Evolutionary conservation across 2,329 filamentous ascomycete species (phyloP).

Genomic region (Zymoseptoria brevis): DNA sequence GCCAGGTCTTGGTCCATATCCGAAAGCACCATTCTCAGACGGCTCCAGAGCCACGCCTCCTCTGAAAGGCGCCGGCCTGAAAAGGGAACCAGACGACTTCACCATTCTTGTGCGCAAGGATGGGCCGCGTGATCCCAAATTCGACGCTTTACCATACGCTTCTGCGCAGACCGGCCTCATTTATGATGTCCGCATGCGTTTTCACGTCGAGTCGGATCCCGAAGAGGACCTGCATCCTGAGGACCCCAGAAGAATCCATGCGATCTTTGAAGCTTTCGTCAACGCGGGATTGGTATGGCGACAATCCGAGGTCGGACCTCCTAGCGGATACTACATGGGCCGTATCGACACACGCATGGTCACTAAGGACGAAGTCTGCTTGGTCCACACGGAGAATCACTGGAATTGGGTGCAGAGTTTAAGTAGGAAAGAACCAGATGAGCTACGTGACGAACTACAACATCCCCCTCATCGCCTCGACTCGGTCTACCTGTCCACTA

Average conservation of each 20-base stretch:
- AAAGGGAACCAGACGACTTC: slow-evolving; percentile 13
- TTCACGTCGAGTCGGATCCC: slow-evolving; percentile 67
- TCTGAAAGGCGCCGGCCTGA: slow-evolving; percentile 19
- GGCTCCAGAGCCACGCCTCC: slow-evolving; percentile 5
- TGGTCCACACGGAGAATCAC: slow-evolving; percentile 71
- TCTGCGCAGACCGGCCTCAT: slow-evolving; percentile 39
- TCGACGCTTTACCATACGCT: slow-evolving; percentile 30
- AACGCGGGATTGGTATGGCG: slow-evolving; percentile 58
- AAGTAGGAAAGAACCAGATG: slow-evolving; percentile 30
- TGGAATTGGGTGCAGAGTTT: slow-evolving; percentile 66
- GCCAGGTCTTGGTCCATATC: background rate
- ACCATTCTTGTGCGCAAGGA: slow-evolving; percentile 18
- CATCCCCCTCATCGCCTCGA: slow-evolving; percentile 50
- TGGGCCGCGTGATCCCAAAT: slow-evolving; percentile 27
- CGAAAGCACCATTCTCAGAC: slow-evolving; percentile 1
- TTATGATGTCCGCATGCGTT: slow-evolving; percentile 92
- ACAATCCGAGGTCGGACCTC: slow-evolving; percentile 33
- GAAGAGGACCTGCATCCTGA: slow-evolving; percentile 78
- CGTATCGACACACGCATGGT: slow-evolving; percentile 74
- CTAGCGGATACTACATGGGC: slow-evolving; percentile 48
- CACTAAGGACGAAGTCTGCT: slow-evolving; percentile 67
- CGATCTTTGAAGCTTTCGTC: slow-evolving; percentile 85
- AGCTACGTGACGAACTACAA: slow-evolving; percentile 42
- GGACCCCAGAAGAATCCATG: slow-evolving; percentile 83
- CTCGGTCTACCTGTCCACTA: slow-evolving; percentile 38